phyloP scores from a whole-genome alignment of 179 eudicot genomes.

The Spergularia azorica region DNA sequence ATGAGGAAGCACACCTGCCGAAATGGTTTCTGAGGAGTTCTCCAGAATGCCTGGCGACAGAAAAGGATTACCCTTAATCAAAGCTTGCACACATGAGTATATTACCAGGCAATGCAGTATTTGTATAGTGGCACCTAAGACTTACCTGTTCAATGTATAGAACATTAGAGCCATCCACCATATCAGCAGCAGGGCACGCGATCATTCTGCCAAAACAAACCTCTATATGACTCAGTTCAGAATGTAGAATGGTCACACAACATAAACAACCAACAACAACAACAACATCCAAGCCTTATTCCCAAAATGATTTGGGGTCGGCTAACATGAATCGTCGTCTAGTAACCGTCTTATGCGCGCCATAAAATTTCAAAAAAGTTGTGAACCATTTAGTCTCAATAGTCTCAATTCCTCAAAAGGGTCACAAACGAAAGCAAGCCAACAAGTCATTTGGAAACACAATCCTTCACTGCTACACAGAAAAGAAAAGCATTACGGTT shows the following conservation, averaged over 20 bases:
- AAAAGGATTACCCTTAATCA: slow-evolving; percentile 14
- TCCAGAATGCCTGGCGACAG: slow-evolving; percentile 89
- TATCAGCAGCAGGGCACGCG: slow-evolving; percentile 91
- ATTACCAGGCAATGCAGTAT: slow-evolving; percentile 11
- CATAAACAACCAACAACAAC: neutral
- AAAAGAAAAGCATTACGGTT: too few relatives aligned
- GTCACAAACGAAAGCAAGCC: neutral
- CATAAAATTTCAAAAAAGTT: too few relatives aligned
- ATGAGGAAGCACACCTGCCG: slow-evolving; percentile 62
- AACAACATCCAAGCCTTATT: too few relatives aligned
- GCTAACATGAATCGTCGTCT: too few relatives aligned
- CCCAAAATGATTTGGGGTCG: too few relatives aligned
- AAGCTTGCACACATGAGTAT: neutral
- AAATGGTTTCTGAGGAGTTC: slow-evolving; percentile 94
- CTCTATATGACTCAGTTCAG: slow-evolving; percentile 11
- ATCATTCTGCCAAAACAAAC: slow-evolving; percentile 58
- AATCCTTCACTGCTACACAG: too few relatives aligned
- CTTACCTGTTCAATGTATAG: slow-evolving; percentile 84
- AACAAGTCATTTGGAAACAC: too few relatives aligned
- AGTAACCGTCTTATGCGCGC: too few relatives aligned
- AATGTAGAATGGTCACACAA: slow-evolving; percentile 39
- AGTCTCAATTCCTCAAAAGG: neutral
- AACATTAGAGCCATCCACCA: slow-evolving; percentile 92
- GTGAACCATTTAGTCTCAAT: too few relatives aligned
- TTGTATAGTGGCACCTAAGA: neutral